Evolutionary conservation across 306 rosid species (phyloP), one percentile per base, ranked within the genome.

Genomic region (Acacia crassicarpa): DNA sequence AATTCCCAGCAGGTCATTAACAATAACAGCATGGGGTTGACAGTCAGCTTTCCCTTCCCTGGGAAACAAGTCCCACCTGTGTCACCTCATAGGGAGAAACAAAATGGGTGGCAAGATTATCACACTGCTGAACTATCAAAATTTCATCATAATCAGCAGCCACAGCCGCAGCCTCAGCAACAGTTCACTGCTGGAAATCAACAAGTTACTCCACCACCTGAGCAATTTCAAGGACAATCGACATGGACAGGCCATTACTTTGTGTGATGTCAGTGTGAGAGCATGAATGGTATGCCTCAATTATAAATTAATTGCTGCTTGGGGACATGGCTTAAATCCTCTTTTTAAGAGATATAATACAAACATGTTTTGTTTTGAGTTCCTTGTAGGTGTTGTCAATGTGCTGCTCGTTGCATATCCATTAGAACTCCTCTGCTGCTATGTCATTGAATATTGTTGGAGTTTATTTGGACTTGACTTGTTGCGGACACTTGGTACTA

Each of bases 221-320:
- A 93, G 84, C 98, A 92, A 85, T 88, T 84, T 87, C 97, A 91
- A 85, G 99, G 97, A 87, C 97, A 92, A 87, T 88, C 97, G 40
- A 83, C 85, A 44, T 91, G 95, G 99, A 87, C 92, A 17, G 96
- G 92, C 84, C 97, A 88, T 82, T 85, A 89, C 85, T 86, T 89
- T 75, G 92, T 93, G 98, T 93, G 99, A 95, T 91, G 87, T 84
- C 90, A 67, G 85, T 84, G 61, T 35, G 88, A 80, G 88, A 84
- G 81, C 85, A 73, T 88, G 80, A 77, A 78, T 88, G 99, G 99
- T 95, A 85, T 85, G 92, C 69, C 44, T 65, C 74, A 56, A 59
- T 9, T 84, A 77, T 81, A 33, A 48, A 78, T 80, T 58, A 75
- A 16, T 84, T 79, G 41, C 71, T 76, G n/a, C 38, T 84, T 78